A percentile compares a stretch with the other conserved stretches of the same genome.
Evolutionary conservation across 2,329 filamentous ascomycete genomes (phyloP).

Genomic region (Pseudopithomyces chartarum): DNA sequence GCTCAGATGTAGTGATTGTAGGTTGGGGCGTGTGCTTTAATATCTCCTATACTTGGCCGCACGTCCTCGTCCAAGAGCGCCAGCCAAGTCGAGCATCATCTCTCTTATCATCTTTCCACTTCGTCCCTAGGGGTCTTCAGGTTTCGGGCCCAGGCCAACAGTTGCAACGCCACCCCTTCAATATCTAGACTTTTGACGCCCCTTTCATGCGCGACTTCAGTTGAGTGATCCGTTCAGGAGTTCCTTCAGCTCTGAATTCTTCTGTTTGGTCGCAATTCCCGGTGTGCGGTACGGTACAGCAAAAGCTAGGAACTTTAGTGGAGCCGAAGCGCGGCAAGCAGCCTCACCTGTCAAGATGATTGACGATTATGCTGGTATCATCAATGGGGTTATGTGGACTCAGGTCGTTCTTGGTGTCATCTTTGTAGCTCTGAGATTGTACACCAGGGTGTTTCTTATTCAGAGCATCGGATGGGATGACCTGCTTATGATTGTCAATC

Average conservation of each 20-base stretch:
- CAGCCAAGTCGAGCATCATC: neutral
- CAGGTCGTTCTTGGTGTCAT: slow-evolving; percentile 29
- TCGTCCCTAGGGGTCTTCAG: neutral
- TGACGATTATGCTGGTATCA: slow-evolving; percentile 26
- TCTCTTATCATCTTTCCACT: neutral
- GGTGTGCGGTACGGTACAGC: neutral
- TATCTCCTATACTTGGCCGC: neutral
- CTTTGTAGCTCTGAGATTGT: slow-evolving; percentile 32
- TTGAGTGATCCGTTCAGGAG: neutral
- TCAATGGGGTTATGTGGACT: slow-evolving; percentile 39
- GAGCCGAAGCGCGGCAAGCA: neutral
- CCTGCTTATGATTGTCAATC: slow-evolving; percentile 31
- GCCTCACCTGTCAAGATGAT: slow-evolving; percentile 12
- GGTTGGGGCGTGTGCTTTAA: neutral
- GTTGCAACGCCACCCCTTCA: neutral
- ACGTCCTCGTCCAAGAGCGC: neutral
- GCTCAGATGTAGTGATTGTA: neutral
- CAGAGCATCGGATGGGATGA: slow-evolving; percentile 37
- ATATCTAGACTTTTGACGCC: neutral
- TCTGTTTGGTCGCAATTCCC: neutral
- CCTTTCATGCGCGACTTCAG: neutral
- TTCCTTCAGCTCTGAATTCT: neutral
- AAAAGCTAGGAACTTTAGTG: neutral
- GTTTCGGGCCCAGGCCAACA: neutral
- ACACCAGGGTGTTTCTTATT: slow-evolving; percentile 35